A percentile compares a stretch with the other conserved stretches of the same genome.
Conservation (phyloP, 257 asterid species). For the Solanum appendiculatum region DNA sequence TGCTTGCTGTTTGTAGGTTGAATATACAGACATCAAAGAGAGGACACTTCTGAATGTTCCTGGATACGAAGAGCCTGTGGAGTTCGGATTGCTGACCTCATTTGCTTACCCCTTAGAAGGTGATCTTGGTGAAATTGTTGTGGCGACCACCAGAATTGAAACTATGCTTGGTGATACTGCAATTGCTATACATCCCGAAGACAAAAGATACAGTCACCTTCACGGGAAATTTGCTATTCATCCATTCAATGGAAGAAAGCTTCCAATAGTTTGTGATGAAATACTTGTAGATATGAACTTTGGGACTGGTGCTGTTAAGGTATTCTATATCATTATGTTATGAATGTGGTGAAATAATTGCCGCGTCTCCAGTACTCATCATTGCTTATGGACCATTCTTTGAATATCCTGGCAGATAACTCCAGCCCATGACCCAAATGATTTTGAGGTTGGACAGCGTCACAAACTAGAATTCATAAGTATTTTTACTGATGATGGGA, state of each 20-base stretch:
- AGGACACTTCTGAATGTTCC: constrained; percentile 63
- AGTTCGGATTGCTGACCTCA: constrained; percentile 88
- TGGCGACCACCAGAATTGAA: constrained; percentile 94
- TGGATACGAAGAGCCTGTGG: constrained; percentile 66
- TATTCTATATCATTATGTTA: constrained; percentile 10
- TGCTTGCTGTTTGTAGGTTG: constrained; percentile 50
- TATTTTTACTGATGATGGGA: constrained; percentile 91
- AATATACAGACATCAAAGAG: constrained; percentile 67
- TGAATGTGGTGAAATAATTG: background rate
- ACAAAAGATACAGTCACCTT: constrained; percentile 66
- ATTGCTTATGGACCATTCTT: constrained; percentile 1
- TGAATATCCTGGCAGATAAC: constrained; percentile 58
- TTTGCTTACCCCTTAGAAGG: constrained; percentile 95
- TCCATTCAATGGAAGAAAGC: constrained; percentile 83
- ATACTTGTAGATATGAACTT: constrained; percentile 81
- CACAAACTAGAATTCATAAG: constrained; percentile 73
- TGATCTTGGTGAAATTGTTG: constrained; percentile 77
- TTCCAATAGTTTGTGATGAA: constrained; percentile 82
- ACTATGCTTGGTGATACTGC: constrained; percentile 99
- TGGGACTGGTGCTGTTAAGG: constrained; percentile 99
- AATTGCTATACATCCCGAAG: constrained; percentile 89
- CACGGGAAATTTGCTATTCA: constrained; percentile 81
- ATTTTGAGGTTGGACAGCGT: constrained; percentile 94
- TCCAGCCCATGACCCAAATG: constrained; percentile 99
- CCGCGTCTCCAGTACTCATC: background rate